Evolutionary conservation across 108 stramenopile species (phyloP).

Genomic region (Nannochloropsis gaditana): DNA sequence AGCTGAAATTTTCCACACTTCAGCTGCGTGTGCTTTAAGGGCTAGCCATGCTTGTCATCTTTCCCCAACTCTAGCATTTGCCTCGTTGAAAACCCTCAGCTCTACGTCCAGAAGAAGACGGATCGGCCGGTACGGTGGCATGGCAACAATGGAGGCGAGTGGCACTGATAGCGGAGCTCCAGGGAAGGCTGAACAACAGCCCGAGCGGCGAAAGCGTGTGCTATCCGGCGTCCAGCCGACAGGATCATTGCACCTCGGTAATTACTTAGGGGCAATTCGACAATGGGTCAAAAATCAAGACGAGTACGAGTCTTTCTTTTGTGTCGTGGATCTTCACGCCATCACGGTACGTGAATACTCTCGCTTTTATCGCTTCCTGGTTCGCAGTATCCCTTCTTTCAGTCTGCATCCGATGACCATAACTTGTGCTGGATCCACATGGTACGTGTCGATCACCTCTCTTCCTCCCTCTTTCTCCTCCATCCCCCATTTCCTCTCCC

Average conservation of each 20-base stretch:
- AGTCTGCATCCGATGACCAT: no score
- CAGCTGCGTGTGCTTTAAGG: background rate
- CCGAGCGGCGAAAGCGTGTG: conserved; percentile 50
- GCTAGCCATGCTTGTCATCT: background rate
- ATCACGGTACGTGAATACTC: conserved; percentile 71
- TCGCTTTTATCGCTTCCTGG: no score
- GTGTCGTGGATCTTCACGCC: conserved; percentile 97
- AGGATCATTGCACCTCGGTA: conserved; percentile 91
- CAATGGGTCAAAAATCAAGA: conserved; percentile 87
- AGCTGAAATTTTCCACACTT: background rate
- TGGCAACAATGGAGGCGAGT: background rate
- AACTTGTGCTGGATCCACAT: no score
- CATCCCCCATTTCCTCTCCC: background rate
- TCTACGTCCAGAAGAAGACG: background rate
- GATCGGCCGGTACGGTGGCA: background rate
- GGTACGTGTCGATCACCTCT: no score
- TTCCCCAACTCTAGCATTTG: background rate
- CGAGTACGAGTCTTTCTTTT: conserved; percentile 75
- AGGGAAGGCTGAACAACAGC: conserved; percentile 8
- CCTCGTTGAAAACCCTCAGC: background rate
- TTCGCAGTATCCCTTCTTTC: no score
- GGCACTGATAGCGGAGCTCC: background rate
- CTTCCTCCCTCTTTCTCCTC: background rate
- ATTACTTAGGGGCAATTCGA: conserved; percentile 93
- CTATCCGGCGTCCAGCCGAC: conserved; percentile 97